Evolutionary conservation across 2,329 filamentous ascomycete genomes (phyloP).

Genomic region (Alternaria triticimaculans): DNA sequence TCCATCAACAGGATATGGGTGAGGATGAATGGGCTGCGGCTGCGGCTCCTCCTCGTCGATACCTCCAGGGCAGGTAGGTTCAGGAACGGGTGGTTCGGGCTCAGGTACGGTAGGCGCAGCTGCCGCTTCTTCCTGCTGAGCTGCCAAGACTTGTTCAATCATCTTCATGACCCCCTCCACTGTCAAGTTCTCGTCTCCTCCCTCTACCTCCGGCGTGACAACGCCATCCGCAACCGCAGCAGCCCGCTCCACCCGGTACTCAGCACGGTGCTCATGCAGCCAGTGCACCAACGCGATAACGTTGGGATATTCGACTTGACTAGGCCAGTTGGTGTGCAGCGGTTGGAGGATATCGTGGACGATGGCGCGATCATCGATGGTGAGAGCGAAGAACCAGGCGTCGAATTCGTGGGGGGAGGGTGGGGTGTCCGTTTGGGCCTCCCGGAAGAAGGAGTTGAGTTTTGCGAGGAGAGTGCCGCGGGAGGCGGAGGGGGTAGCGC

Average conservation of each 20-base stretch:
- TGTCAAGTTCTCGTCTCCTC: too few relatives aligned
- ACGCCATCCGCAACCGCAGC: neutral
- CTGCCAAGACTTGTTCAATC: neutral
- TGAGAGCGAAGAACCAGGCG: neutral
- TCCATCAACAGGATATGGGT: neutral
- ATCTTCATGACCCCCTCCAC: too few relatives aligned
- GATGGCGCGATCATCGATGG: neutral
- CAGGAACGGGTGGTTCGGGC: neutral
- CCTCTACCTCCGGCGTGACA: neutral
- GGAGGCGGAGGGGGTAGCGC: neutral
- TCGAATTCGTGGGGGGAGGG: neutral
- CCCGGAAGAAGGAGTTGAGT: neutral
- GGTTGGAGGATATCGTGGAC: neutral
- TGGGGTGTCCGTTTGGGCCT: fast-evolving
- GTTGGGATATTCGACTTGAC: neutral
- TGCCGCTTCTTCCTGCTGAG: neutral
- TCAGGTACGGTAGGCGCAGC: neutral
- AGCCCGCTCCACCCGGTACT: neutral
- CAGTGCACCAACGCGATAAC: neutral
- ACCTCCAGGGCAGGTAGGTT: fast-evolving
- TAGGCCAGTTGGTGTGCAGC: neutral
- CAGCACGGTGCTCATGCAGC: neutral
- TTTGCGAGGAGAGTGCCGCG: neutral
- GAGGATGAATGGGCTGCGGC: neutral
- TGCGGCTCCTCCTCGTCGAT: neutral